These are phyloP conservation scores for Rhizomucor pusillus DNA, from an alignment of 371 early-diverging fungal genomes.

Conservation along the genomic window DNA sequence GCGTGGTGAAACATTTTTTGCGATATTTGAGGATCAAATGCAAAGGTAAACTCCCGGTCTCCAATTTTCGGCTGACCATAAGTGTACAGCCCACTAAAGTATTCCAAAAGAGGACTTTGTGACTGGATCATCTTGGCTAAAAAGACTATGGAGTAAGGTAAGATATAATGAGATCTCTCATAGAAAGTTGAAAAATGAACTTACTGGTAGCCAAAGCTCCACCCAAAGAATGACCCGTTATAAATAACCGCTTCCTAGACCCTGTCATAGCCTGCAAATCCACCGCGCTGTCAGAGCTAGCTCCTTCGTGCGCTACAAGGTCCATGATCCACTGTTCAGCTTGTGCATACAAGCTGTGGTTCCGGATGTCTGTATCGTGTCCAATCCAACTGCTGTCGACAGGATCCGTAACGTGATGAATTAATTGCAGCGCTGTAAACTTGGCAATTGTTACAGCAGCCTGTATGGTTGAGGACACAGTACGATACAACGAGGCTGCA, in stretches of 20 bases:
- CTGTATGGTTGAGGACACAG: constrained; percentile 33
- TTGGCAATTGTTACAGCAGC: constrained; percentile 30
- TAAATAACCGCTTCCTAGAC: constrained; percentile 31
- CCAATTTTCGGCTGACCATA: constrained; percentile 59
- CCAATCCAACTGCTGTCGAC: constrained; percentile 46
- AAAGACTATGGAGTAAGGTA: constrained; percentile 31
- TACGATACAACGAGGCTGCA: constrained; percentile 36
- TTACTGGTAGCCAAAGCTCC: constrained; percentile 45
- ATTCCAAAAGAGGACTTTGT: constrained; percentile 49
- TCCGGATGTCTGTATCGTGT: constrained; percentile 27
- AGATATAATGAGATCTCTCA: background rate
- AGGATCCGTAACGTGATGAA: constrained; percentile 41
- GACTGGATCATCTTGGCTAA: constrained; percentile 60
- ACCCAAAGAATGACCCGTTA: constrained; percentile 47
- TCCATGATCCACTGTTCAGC: constrained; percentile 38
- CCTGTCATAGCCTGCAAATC: background rate
- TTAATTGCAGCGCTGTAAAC: constrained; percentile 28
- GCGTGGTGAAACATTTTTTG: constrained; percentile 59
- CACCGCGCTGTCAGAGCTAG: constrained; percentile 2
- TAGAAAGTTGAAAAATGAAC: background rate
- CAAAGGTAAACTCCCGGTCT: constrained; percentile 49
- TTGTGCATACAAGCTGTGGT: constrained; percentile 37
- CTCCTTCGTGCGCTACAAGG: constrained; percentile 16
- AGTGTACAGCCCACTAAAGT: constrained; percentile 58
- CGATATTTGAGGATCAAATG: constrained; percentile 45